A percentile compares a stretch with the other conserved stretches of the same genome.
phyloP scores from a whole-genome alignment of 257 asterid species.

The Fraxinus pennsylvanica region DNA sequence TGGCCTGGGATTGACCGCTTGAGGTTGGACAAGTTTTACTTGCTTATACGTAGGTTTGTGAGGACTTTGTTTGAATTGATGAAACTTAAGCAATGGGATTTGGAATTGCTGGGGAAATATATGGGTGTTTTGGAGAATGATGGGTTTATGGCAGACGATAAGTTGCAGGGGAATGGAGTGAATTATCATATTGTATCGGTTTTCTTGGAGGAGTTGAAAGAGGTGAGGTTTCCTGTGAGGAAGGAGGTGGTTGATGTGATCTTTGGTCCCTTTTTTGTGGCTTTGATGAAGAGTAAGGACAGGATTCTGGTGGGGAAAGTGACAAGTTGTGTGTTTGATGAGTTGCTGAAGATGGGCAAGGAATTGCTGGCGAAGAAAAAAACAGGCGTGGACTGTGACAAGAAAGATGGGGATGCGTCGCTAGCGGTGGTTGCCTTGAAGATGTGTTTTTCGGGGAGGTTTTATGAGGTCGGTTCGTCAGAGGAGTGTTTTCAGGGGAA shows the following conservation, averaged over 20 bases:
- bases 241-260: conserved; percentile 59
- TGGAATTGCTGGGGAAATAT: conserved; percentile 49
- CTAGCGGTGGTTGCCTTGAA: conserved; percentile 71
- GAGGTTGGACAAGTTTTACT: conserved; percentile 87
- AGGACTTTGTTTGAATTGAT: conserved; percentile 56
- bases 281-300: conserved; percentile 53
- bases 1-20: conserved; percentile 90
- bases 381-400: conserved; percentile 42
- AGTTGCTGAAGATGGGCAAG: conserved; percentile 55
- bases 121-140: conserved; percentile 52
- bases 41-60: conserved; percentile 71
- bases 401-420: conserved; percentile 44
- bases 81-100: conserved; percentile 65
- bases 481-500: conserved; percentile 73
- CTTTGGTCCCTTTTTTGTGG: conserved; percentile 63
- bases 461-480: conserved; percentile 67
- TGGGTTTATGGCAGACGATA: conserved; percentile 69
- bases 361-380: conserved; percentile 49
- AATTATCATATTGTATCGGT: conserved; percentile 80
- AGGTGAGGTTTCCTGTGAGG: conserved; percentile 53
- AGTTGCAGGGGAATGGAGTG: conserved; percentile 79
- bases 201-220: conserved; percentile 78
- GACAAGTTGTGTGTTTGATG: conserved; percentile 70
- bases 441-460: conserved; percentile 58
- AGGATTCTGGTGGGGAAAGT: conserved; percentile 81